phyloP scores from a whole-genome alignment of 352 stramenopile species.

The Phytophthora rubi region DNA sequence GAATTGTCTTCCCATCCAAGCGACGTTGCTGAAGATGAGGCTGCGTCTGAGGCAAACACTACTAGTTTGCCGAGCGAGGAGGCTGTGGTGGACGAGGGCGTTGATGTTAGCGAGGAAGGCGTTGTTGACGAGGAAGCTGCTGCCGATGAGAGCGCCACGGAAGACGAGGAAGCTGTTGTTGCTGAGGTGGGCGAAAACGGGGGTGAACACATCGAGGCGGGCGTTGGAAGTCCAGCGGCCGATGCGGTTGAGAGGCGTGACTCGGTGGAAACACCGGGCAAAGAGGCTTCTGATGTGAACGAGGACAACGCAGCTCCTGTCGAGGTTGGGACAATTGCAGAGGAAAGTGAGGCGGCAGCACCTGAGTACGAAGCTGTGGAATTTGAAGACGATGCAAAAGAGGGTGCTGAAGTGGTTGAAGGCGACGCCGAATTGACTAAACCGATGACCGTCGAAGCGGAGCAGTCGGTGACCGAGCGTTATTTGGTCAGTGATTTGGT shows the following conservation, averaged over 20 bases:
- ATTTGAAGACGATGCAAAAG: not conserved
- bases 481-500: constrained; percentile 2
- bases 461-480: constrained; percentile 13
- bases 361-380: not conserved
- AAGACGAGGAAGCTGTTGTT: no score
- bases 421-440: constrained; percentile 2
- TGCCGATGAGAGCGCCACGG: no score
- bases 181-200: not conserved
- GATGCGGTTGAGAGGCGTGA: not conserved
- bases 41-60: not conserved
- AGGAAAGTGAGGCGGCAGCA: not conserved
- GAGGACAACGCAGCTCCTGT: not conserved
- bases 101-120: no score
- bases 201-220: not conserved
- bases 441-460: constrained; percentile 6
- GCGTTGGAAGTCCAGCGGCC: no score
- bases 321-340: constrained; percentile 2
- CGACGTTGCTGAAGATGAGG: not conserved
- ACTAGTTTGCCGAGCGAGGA: not conserved
- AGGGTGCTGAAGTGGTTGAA: constrained; percentile 6
- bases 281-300: not conserved
- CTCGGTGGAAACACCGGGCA: no score
- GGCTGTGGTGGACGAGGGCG: no score
- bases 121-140: no score
- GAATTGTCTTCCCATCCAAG: not conserved